Conservation (phyloP, 371 early-diverging fungal genomes). For the Mortierella sp. region DNA sequence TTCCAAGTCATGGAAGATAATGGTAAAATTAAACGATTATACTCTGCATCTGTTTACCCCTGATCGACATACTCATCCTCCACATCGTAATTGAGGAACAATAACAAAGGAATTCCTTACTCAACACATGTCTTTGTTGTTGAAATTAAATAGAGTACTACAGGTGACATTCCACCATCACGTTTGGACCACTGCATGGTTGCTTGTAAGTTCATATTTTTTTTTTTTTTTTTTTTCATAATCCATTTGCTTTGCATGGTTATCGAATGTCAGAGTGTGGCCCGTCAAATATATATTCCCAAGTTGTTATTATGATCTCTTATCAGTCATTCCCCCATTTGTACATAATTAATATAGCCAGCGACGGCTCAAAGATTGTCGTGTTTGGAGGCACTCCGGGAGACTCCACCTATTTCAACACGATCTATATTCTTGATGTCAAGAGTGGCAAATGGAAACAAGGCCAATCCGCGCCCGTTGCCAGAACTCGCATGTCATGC, state of each 20-base stretch:
- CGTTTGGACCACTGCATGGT: constrained; percentile 50
- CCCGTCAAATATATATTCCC: too few relatives aligned
- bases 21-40: constrained; percentile 29
- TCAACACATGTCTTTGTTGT: too few relatives aligned
- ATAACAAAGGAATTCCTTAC: neutral
- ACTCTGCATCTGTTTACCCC: too few relatives aligned
- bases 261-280: too few relatives aligned
- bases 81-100: neutral
- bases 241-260: neutral
- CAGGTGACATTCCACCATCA: constrained; percentile 36
- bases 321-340: neutral
- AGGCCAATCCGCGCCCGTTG: constrained; percentile 10
- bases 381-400: constrained; percentile 38
- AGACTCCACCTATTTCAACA: constrained; percentile 12
- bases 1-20: constrained; percentile 23
- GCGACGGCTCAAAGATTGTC: constrained; percentile 41
- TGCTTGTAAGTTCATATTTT: constrained; percentile 16
- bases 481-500: constrained; percentile 44
- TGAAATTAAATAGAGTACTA: constrained; percentile 17
- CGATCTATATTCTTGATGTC: constrained; percentile 40
- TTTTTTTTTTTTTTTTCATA: neutral
- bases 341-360: constrained; percentile 12
- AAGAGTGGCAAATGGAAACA: constrained; percentile 35
- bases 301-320: neutral
- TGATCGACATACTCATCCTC: too few relatives aligned